A percentile compares a stretch with the other conserved stretches of the same genome.
Conservation (phyloP, 192 early-diverging fungal genomes). For the Geranomyces variabilis region DNA sequence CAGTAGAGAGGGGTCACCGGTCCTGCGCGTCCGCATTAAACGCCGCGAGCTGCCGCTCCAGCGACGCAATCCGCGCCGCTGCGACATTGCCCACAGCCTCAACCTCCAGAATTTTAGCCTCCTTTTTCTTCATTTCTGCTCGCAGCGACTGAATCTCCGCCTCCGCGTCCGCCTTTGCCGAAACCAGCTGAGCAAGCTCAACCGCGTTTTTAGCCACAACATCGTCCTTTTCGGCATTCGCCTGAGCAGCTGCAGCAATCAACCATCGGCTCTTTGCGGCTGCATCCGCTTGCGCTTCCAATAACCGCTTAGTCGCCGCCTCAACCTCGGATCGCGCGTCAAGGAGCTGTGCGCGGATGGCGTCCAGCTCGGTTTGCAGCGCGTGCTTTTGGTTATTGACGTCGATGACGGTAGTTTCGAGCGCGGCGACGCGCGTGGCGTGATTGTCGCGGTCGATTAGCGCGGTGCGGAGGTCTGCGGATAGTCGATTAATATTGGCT, state of each 20-base stretch:
- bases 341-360: background rate
- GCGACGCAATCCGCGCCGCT: background rate
- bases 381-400: background rate
- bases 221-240: background rate
- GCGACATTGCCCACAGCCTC: background rate
- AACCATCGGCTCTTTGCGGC: background rate
- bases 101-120: background rate
- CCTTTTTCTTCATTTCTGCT: background rate
- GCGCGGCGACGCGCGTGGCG: background rate
- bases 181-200: background rate
- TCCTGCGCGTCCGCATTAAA: too few relatives aligned
- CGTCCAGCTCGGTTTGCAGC: background rate
- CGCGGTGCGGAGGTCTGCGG: background rate
- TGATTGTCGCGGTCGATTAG: background rate
- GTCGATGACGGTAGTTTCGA: background rate
- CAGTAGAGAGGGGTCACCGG: too few relatives aligned
- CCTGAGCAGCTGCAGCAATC: background rate
- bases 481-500: background rate
- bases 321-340: conserved; percentile 3
- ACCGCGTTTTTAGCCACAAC: background rate
- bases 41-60: background rate
- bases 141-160: background rate
- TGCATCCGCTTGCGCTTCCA: background rate
- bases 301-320: background rate
- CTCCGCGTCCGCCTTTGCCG: background rate